Conservation (phyloP, 192 early-diverging fungal species). For the Coemansia sp. region DNA sequence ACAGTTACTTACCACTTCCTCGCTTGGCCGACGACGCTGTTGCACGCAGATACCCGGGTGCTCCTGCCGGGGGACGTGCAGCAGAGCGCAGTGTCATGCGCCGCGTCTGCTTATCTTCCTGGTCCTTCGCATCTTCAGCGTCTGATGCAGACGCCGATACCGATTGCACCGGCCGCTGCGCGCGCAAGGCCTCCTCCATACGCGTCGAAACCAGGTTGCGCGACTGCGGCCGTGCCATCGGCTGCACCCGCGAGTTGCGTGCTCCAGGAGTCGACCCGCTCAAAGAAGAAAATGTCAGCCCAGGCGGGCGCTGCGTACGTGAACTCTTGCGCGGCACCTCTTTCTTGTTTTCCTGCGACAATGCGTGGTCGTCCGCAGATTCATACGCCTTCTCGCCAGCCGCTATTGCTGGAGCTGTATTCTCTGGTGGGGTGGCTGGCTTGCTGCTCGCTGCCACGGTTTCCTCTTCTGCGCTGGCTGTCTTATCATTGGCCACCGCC, state of each 20-base stretch:
- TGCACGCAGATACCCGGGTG: constrained; percentile 45
- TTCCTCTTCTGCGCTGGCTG: background rate
- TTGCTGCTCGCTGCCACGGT: constrained; percentile 2
- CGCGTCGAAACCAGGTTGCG: constrained; percentile 37
- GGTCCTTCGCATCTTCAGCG: background rate
- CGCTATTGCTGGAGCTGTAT: background rate
- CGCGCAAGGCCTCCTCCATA: constrained; percentile 50
- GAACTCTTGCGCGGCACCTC: constrained; percentile 3
- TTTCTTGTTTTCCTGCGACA: background rate
- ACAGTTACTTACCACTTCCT: constrained; percentile 14
- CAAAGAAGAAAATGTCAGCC: constrained; percentile 48
- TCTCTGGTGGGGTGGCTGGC: constrained; percentile 2
- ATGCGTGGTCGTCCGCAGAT: background rate
- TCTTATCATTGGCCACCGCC: background rate
- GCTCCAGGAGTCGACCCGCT: constrained; percentile 7
- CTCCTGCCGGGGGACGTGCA: constrained; percentile 3
- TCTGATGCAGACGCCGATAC: background rate
- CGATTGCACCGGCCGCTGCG: constrained; percentile 16
- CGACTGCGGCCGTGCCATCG: constrained; percentile 30
- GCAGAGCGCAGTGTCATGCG: constrained; percentile 50
- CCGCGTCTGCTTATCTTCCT: constrained; percentile 7
- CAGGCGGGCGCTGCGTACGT: constrained; percentile 22
- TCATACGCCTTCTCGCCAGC: background rate
- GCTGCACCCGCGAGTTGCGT: constrained; percentile 13
- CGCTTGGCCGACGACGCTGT: constrained; percentile 48